Evolutionary conservation across 306 rosid species (phyloP).

Genomic region (Malus sieversii): DNA sequence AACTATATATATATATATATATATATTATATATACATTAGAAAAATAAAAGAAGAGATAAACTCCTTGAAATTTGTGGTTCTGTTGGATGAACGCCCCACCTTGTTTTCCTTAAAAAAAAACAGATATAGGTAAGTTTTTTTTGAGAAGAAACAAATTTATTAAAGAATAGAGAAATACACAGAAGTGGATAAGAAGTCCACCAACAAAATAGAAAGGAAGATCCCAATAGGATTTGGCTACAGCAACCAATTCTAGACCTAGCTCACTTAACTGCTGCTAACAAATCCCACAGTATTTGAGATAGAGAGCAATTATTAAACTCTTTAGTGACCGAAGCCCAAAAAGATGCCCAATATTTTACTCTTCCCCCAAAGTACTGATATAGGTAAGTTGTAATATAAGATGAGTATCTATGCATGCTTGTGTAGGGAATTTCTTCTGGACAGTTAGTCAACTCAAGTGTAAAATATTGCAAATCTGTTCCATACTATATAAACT

Average conservation of each 20-base stretch:
- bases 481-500: not conserved
- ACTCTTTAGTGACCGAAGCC: too few relatives aligned
- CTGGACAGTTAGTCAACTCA: not conserved
- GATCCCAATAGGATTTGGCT: too few relatives aligned
- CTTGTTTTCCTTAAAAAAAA: not conserved
- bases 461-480: constrained; percentile 7
- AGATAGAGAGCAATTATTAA: too few relatives aligned
- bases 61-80: not conserved
- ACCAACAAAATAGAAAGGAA: too few relatives aligned
- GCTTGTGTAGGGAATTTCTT: not conserved
- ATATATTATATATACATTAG: not conserved
- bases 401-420: not conserved
- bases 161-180: too few relatives aligned
- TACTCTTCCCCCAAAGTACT: too few relatives aligned
- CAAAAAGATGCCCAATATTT: too few relatives aligned
- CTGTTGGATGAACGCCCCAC: not conserved
- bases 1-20: not conserved
- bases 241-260: too few relatives aligned
- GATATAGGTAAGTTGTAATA: not conserved
- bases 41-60: not conserved
- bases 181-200: too few relatives aligned
- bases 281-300: too few relatives aligned
- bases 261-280: too few relatives aligned
- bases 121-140: not conserved
- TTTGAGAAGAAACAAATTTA: too few relatives aligned